Percentiles rank a stretch among this genome's conserved stretches.
Conservation (phyloP, 164 flowering plant species). For the Macadamia integrifolia region DNA sequence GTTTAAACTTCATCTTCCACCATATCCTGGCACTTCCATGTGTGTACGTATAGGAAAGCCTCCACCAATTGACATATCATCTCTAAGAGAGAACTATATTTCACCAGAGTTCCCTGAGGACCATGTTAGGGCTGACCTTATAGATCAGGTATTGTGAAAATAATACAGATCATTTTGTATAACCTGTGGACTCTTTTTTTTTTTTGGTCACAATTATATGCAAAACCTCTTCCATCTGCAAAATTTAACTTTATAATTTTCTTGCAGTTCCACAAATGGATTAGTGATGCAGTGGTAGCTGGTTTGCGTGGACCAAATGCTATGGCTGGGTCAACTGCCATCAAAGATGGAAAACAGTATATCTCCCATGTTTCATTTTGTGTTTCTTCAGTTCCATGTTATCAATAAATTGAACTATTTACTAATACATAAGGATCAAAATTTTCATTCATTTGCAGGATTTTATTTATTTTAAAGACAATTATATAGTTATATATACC, state of each 20-base stretch:
- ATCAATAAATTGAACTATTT: no score
- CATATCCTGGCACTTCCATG: constrained; percentile 94
- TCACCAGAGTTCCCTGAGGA: constrained; percentile 86
- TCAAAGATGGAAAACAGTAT: constrained; percentile 76
- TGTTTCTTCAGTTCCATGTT: no score
- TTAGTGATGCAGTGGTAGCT: constrained; percentile 83
- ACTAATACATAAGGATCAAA: no score
- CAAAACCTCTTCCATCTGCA: not conserved
- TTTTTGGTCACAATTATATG: not conserved
- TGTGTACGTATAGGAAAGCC: constrained; percentile 92
- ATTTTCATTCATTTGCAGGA: no score
- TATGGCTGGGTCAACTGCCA: constrained; percentile 82
- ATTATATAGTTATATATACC: no score
- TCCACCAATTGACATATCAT: constrained; percentile 67
- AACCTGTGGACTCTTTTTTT: not conserved
- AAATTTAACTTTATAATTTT: not conserved
- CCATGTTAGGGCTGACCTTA: constrained; percentile 63
- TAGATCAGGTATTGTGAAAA: constrained; percentile 57
- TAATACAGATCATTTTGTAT: not conserved
- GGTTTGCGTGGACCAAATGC: constrained; percentile 91
- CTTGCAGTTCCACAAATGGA: constrained; percentile 86
- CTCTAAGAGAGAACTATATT: constrained; percentile 81
- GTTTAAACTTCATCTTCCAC: constrained; percentile 75
- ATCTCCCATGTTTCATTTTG: not conserved
- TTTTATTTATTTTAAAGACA: no score